Evolutionary conservation across 768 basidiomycete genomes (phyloP).

Genomic region (Naematelia aurantialba): DNA sequence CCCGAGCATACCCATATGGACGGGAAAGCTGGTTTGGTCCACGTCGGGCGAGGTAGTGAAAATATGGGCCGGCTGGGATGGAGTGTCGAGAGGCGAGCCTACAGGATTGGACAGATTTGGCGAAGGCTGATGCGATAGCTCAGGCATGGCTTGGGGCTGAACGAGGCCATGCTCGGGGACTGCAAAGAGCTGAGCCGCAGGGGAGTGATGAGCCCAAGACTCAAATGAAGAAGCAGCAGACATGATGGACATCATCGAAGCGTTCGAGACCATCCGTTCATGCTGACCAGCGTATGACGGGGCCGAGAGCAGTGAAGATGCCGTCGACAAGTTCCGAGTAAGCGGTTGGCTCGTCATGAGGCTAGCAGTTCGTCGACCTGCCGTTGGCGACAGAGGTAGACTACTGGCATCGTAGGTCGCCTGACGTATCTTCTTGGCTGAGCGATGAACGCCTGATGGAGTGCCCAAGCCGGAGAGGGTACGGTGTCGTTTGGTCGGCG

Average conservation of each 20-base stretch:
- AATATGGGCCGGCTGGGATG: slow-evolving; percentile 14
- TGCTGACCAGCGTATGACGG: slow-evolving; percentile 12
- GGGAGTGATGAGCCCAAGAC: background rate
- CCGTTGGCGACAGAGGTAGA: slow-evolving; percentile 19
- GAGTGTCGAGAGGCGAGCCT: slow-evolving; percentile 28
- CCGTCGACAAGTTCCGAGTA: slow-evolving; percentile 19
- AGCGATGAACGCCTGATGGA: slow-evolving; percentile 21
- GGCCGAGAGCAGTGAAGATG: slow-evolving; percentile 14
- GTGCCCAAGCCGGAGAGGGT: slow-evolving; percentile 21
- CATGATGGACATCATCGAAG: background rate
- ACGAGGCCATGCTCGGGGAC: background rate
- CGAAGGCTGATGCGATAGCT: slow-evolving; percentile 16
- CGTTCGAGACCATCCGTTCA: slow-evolving; percentile 14
- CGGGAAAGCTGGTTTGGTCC: slow-evolving; percentile 18
- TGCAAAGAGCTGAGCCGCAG: background rate
- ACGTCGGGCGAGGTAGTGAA: slow-evolving; percentile 24
- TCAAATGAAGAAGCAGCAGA: background rate
- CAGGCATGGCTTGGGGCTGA: slow-evolving; percentile 17
- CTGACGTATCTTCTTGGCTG: slow-evolving; percentile 24
- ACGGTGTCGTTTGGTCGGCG: background rate
- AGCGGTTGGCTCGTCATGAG: slow-evolving; percentile 16
- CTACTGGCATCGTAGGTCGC: slow-evolving; percentile 26
- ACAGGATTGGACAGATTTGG: slow-evolving; percentile 20
- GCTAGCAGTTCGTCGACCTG: slow-evolving; percentile 9
- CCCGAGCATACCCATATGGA: slow-evolving; percentile 12